These are phyloP conservation scores for Lactuca sativa DNA, from an alignment of 129 eudicot genomes.

Conservation along the genomic window DNA sequence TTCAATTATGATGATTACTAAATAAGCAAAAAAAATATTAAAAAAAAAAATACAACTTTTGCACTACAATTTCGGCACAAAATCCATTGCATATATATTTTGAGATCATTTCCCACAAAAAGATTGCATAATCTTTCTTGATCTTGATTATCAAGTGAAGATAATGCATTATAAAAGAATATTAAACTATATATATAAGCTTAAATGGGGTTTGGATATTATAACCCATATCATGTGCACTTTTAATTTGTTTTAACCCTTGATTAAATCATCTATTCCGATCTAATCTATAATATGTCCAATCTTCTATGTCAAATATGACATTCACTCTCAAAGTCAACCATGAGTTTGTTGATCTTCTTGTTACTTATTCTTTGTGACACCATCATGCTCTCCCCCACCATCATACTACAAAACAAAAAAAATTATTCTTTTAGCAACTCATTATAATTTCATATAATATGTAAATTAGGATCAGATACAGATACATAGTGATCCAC, in stretches of 20 bases:
- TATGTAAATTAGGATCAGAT: background rate
- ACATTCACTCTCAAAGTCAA: constrained; percentile 46
- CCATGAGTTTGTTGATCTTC: constrained; percentile 70
- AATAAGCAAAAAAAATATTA: too few relatives aligned
- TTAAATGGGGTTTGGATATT: constrained; percentile 28
- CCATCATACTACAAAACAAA: constrained; percentile 34
- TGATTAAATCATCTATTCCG: constrained; percentile 36
- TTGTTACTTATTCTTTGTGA: constrained; percentile 77
- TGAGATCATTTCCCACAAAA: constrained; percentile 12
- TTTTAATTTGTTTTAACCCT: constrained; percentile 20
- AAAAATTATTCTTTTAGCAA: background rate
- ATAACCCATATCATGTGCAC: constrained; percentile 22
- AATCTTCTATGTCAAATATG: background rate
- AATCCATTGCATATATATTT: constrained; percentile 15
- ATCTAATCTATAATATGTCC: constrained; percentile 40
- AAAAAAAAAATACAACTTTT: background rate
- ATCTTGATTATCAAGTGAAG: constrained; percentile 17
- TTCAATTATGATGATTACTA: background rate
- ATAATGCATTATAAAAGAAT: constrained; percentile 21
- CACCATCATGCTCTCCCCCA: constrained; percentile 46
- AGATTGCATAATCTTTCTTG: background rate
- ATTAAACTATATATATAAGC: constrained; percentile 13
- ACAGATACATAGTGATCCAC: background rate
- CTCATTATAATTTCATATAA: too few relatives aligned
- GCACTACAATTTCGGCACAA: constrained; percentile 9